Evolutionary conservation across 2,329 filamentous ascomycete genomes (phyloP).

Genomic region (Pyricularia grisea): DNA sequence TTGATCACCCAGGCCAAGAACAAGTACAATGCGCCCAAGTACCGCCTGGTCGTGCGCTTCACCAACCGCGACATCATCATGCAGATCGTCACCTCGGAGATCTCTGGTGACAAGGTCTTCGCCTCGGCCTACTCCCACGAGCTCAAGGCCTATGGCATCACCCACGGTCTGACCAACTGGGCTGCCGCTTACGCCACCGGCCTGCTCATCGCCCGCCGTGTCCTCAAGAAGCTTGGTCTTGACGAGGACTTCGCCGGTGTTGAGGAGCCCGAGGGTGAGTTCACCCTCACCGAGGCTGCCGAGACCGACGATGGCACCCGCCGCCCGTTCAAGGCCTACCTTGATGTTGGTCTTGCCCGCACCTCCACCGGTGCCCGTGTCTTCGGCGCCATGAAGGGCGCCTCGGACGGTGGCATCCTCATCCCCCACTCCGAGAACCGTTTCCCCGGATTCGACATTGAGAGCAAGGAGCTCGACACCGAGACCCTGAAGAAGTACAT

Average conservation of each 20-base stretch:
- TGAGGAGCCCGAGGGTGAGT: constrained; percentile 95
- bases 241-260: constrained; percentile 92
- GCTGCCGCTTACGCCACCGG: constrained; percentile 93
- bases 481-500: constrained; percentile 99
- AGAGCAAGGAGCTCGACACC: constrained; percentile 94
- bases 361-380: constrained; percentile 98
- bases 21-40: constrained; percentile 99
- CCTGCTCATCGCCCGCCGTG: constrained; percentile 92
- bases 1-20: constrained; percentile 99
- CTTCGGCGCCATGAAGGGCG: constrained; percentile 99
- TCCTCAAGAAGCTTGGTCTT: constrained; percentile 92
- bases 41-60: constrained; percentile 98
- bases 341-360: constrained; percentile 94
- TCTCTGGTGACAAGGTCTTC: constrained; percentile 97
- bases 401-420: constrained; percentile 93
- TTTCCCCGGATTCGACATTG: constrained; percentile 97
- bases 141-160: constrained; percentile 94
- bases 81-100: constrained; percentile 95
- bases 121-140: constrained; percentile 90
- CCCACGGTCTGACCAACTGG: constrained; percentile 99
- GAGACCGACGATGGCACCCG: constrained; percentile 80
- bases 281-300: constrained; percentile 85
- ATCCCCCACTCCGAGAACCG: constrained; percentile 98
- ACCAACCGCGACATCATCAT: constrained; percentile 99
- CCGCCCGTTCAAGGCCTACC: constrained; percentile 98